Base-by-base conservation (phyloP, 2,329 filamentous ascomycete species). In the Fusarium chaquense region DNA sequence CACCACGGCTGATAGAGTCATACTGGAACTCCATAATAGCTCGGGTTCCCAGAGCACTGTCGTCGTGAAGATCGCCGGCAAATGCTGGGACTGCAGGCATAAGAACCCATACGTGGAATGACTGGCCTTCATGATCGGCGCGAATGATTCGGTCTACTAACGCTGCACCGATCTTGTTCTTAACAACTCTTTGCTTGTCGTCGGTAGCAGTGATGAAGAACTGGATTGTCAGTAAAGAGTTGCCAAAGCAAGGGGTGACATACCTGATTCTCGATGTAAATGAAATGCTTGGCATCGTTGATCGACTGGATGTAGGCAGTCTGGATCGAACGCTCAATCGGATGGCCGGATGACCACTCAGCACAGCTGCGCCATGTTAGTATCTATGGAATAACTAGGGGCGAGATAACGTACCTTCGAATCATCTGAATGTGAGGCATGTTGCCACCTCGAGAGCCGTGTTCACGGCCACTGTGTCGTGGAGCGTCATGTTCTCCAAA, bases 21-120 rank as follows among this genome's bases (percentile, higher is more conserved):
- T 96, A 95, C 76, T 96, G 93, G 78, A 91, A 95, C 77, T 96
- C 92, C 91, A 96, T 94, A 74, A 97, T 95, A 7, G 92, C 93
- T 36, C 93, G 85, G 0, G 93, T 96, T 24, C 91, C 91, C 2
- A 95, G 83, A 11, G 91, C 89, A 24, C 87, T 90, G 54, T 94
- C 90, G 0, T 85, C 85, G 73, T 91, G 87, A 50, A 97, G 83
- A 73, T 96, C 92, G 6, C 93, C 93, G 3, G 93, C 91, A 75
- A 97, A 97, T 3, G 89, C 93, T 10, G 93, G 93, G 1, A 97
- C 90, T 2, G 92, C 87, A 1, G 93, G 93, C 80, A 96, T 96
- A 62, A 91, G 82, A 22, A 96, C 86, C 69, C 94, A 89, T 70
- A 95, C 86, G 69, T 91, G 90, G 82, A 92, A 97, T 60, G 86